Base-by-base conservation (phyloP, 306 rosid genomes). In the Quercus berberidifolia region DNA sequence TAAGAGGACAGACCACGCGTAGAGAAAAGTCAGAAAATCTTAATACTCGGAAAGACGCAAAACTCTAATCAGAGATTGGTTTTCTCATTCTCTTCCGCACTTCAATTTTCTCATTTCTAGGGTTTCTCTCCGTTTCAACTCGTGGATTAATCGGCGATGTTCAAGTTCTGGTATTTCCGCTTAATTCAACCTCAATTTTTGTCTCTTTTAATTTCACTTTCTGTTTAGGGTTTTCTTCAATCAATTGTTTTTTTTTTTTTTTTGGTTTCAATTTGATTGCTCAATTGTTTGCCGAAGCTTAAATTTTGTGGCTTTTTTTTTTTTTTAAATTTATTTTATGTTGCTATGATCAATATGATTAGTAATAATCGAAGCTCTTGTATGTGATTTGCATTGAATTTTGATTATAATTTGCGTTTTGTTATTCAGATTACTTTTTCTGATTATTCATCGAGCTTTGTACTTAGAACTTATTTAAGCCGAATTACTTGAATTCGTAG, bases 81-180 rank as follows among this genome's bases (percentile, higher is more conserved):
- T 13, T 49, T 49, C 17, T 49, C 54, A 49, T 49, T 49, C 17
- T 49, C 54, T 49, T 49, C 54, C 54, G 1, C 5, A 13, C 15
- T 13, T 49, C 14, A 49, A 49, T 49, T 49, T 1, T 1, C 11
- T n/a, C 10, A 17, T 64, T 4, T 18, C 30, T 15, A 73, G 92
- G 84, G 79, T 79, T 80, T 58, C 78, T 78, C 78, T 19, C 23
- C 60, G 56, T 63, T 15, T 60, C 73, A 3, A 26, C 35, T 17
- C 4, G 33, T 57, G 25, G 55, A 63, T 49, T 67, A 76, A 67
- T 79, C 83, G 55, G 74, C 81, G 51, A 92, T 92, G 97, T 94
- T 94, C 87, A 88, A 89, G 83, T 94, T 94, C 86, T 90, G 98
- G 98, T 94, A 88, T 69, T 59, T 51, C 56, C 46, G 17, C n/a